Conservation (phyloP, 176 grass and related monocot species). For the Bonia amplexicaulis region DNA sequence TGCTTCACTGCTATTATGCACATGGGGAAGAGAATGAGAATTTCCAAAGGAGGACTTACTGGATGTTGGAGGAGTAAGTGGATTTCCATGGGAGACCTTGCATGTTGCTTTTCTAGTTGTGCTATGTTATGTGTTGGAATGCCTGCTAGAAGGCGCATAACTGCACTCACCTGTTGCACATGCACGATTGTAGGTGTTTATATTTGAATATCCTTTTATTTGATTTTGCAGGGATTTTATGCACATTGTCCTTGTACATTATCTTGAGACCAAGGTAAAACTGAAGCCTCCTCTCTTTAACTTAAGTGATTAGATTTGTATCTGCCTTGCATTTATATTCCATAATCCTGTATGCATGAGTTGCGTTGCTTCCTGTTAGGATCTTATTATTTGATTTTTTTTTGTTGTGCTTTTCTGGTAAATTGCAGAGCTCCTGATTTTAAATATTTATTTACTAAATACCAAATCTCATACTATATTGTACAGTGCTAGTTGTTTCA, state of each 20-base stretch:
- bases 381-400: background rate
- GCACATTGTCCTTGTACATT: conserved; percentile 79
- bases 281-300: background rate
- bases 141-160: background rate
- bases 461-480: background rate
- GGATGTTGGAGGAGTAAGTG: conserved; percentile 83
- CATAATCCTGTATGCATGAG: background rate
- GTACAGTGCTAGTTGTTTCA: background rate
- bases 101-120: background rate
- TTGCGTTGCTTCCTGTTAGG: background rate
- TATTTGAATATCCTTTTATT: background rate
- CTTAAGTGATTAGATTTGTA: conserved; percentile 4
- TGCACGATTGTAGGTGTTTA: background rate
- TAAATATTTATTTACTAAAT: background rate
- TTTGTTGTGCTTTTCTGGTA: background rate
- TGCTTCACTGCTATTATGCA: conserved; percentile 92
- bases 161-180: background rate
- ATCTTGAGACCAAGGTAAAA: conserved; percentile 65
- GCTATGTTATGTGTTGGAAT: background rate
- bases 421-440: background rate
- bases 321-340: background rate
- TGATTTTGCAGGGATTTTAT: conserved; percentile 61
- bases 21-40: conserved; percentile 83
- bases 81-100: background rate
- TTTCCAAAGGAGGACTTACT: conserved; percentile 88